Percentiles rank a stretch among this genome's conserved stretches.
Evolutionary conservation across 345 rosid species (phyloP).

Genomic region (Dipteronia sinensis): DNA sequence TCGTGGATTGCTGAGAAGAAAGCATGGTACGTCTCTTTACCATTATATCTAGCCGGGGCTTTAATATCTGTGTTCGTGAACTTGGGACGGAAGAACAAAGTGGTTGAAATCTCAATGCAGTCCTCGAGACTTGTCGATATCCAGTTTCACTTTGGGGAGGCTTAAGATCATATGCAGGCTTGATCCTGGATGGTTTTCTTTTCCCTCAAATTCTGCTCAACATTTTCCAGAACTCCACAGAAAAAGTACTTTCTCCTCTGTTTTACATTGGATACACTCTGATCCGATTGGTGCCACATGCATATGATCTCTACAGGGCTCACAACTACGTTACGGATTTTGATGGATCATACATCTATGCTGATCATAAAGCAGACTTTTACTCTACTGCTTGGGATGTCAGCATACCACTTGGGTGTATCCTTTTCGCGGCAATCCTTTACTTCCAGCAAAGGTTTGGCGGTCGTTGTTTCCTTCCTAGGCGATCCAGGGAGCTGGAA

Average conservation of each 20-base stretch:
- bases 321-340: conserved; percentile 20
- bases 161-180: conserved; percentile 46
- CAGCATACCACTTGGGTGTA: conserved; percentile 31
- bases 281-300: conserved; percentile 48
- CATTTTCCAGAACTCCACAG: conserved; percentile 35
- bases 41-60: conserved; percentile 41
- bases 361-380: conserved; percentile 36
- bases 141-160: conserved; percentile 26
- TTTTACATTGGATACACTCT: conserved; percentile 45
- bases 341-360: conserved; percentile 42
- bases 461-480: conserved; percentile 46
- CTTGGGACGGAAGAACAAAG: conserved; percentile 15
- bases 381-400: conserved; percentile 50
- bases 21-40: conserved; percentile 31
- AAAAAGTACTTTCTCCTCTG: conserved; percentile 32
- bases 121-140: not conserved
- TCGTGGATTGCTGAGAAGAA: conserved; percentile 50
- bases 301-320: conserved; percentile 48
- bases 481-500: conserved; percentile 28
- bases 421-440: conserved; percentile 39
- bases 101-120: not conserved
- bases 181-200: conserved; percentile 50
- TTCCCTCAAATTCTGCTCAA: conserved; percentile 56
- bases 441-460: conserved; percentile 52
- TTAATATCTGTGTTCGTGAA: conserved; percentile 30